Percentiles rank a stretch among this genome's conserved stretches.
Conservation (phyloP, 495 filamentous ascomycete genomes). For the Xylona heveae region DNA sequence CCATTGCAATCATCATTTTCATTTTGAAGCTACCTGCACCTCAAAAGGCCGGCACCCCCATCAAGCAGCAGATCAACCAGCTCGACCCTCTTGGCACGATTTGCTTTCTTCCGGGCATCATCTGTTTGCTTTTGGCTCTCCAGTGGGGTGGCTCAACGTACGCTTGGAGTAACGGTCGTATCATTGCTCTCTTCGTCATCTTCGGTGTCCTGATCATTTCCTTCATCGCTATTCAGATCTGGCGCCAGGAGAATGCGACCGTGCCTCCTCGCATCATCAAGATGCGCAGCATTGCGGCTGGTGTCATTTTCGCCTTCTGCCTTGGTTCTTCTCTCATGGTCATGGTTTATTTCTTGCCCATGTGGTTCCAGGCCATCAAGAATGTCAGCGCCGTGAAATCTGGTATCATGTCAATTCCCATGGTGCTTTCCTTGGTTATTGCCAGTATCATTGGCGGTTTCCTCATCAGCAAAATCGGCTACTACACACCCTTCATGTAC, state of each 20-base stretch:
- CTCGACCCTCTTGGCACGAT: slow-evolving; percentile 46
- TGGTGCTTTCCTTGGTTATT: slow-evolving; percentile 22
- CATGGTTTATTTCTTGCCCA: slow-evolving; percentile 36
- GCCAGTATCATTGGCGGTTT: slow-evolving; percentile 17
- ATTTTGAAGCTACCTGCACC: slow-evolving; percentile 33
- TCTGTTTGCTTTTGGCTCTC: slow-evolving; percentile 55
- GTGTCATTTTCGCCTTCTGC: slow-evolving; percentile 29
- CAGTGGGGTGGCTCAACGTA: slow-evolving; percentile 34
- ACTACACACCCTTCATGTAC: slow-evolving; percentile 29
- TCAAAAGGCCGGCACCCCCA: slow-evolving; percentile 18
- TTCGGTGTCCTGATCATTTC: slow-evolving; percentile 22
- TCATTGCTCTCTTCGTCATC: slow-evolving; percentile 6
- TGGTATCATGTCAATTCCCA: slow-evolving; percentile 34
- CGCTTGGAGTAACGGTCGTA: slow-evolving; percentile 5
- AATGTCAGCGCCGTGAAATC: slow-evolving; percentile 5
- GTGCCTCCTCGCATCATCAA: slow-evolving; percentile 51
- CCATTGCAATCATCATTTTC: slow-evolving; percentile 34
- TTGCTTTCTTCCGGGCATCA: slow-evolving; percentile 49
- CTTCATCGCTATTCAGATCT: slow-evolving; percentile 45
- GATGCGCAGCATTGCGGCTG: slow-evolving; percentile 43
- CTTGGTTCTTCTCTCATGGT: slow-evolving; percentile 45
- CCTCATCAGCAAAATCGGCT: slow-evolving; percentile 23
- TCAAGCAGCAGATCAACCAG: slow-evolving; percentile 26
- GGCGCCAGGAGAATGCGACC: slow-evolving; percentile 51
- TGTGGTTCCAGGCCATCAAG: slow-evolving; percentile 64